Conservation (phyloP, 2,329 filamentous ascomycete species). For the Pseudogymnoascus pannorum region DNA sequence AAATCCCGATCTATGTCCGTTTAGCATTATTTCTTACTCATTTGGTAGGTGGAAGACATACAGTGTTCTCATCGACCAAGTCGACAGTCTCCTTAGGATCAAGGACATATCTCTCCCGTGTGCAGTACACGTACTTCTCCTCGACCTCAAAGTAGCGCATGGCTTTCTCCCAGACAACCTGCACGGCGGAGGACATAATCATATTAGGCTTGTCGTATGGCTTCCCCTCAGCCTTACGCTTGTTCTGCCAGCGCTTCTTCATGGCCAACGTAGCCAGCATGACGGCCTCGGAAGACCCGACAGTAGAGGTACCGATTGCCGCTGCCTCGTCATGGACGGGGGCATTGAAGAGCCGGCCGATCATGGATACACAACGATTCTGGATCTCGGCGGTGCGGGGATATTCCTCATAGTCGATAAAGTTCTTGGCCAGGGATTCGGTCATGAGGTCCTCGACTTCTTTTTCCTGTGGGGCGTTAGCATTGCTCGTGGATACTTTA, state of each 20-base stretch:
- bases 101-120: conserved; percentile 53
- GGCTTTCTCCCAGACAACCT: conserved; percentile 96
- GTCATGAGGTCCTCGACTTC: conserved; percentile 95
- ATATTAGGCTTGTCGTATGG: conserved; percentile 77
- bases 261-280: conserved; percentile 80
- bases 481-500: neutral
- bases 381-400: conserved; percentile 78
- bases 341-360: conserved; percentile 80
- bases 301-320: conserved; percentile 78
- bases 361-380: conserved; percentile 88
- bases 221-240: conserved; percentile 75
- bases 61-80: conserved; percentile 57
- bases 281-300: conserved; percentile 85
- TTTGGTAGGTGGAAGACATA: conserved; percentile 44
- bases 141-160: conserved; percentile 88
- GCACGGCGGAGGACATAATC: conserved; percentile 91
- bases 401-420: conserved; percentile 84
- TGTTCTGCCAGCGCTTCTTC: conserved; percentile 92
- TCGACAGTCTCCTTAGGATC: conserved; percentile 54
- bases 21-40: neutral
- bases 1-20: conserved; percentile 65
- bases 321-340: conserved; percentile 50
- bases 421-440: conserved; percentile 89
- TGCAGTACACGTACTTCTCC: conserved; percentile 69
- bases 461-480: conserved; percentile 56